phyloP scores from a whole-genome alignment of 805 yeast species.

The Saitoella complicata region DNA sequence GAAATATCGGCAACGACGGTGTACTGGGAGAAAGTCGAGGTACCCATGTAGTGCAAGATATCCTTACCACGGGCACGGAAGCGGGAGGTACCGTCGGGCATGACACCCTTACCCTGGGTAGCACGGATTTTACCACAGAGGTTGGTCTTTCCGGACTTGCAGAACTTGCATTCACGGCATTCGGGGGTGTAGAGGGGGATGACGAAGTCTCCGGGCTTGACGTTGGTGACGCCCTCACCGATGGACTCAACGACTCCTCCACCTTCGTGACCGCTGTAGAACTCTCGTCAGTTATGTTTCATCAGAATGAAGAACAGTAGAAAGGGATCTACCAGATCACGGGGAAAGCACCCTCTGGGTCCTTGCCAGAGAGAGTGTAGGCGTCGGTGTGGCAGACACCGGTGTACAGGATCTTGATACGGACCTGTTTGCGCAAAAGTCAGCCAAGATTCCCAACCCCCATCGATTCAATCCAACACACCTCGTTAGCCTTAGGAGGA shows the following conservation, averaged over 20 bases:
- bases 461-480: slow-evolving; percentile 16
- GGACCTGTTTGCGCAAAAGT: slow-evolving; percentile 13
- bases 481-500: slow-evolving; percentile 95
- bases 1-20: slow-evolving; percentile 97
- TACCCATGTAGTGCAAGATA: slow-evolving; percentile 90
- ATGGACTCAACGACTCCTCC: slow-evolving; percentile 91
- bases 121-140: slow-evolving; percentile 90
- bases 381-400: slow-evolving; percentile 99
- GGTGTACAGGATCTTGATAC: slow-evolving; percentile 71
- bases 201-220: slow-evolving; percentile 86
- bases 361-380: slow-evolving; percentile 82
- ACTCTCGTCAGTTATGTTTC: too few relatives aligned
- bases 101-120: slow-evolving; percentile 94
- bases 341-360: slow-evolving; percentile 95
- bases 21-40: slow-evolving; percentile 91
- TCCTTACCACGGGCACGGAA: slow-evolving; percentile 70
- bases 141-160: slow-evolving; percentile 89
- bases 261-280: slow-evolving; percentile 82
- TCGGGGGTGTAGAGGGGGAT: slow-evolving; percentile 93
- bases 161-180: slow-evolving; percentile 87
- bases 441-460: too few relatives aligned
- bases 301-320: too few relatives aligned
- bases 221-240: slow-evolving; percentile 85
- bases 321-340: slow-evolving; percentile 27
- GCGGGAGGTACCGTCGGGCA: slow-evolving; percentile 97